phyloP scores from a whole-genome alignment of 169 alveolate species.

The Plasmodium sp. region DNA sequence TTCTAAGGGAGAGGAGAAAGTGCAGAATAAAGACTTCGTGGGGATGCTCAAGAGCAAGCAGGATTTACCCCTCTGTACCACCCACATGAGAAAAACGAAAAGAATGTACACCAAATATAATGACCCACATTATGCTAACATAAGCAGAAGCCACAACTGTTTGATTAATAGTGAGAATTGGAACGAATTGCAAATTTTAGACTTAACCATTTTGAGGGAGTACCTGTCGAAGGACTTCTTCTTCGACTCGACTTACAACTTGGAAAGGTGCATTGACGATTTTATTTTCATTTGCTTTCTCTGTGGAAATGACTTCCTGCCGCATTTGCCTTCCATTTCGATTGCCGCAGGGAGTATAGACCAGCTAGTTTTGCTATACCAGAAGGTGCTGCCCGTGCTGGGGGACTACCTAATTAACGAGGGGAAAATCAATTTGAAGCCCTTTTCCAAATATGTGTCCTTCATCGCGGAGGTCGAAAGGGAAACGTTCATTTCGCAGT shows the following conservation, averaged over 20 bases:
- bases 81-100: background rate
- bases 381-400: constrained; percentile 89
- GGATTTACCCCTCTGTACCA: constrained; percentile 75
- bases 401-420: constrained; percentile 92
- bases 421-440: constrained; percentile 88
- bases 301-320: constrained; percentile 98
- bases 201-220: constrained; percentile 87
- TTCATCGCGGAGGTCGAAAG: constrained; percentile 91
- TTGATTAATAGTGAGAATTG: constrained; percentile 73
- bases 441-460: constrained; percentile 83
- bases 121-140: constrained; percentile 68
- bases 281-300: constrained; percentile 96
- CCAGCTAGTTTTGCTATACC: constrained; percentile 94
- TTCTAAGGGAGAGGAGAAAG: constrained; percentile 38
- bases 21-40: constrained; percentile 49
- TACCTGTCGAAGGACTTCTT: constrained; percentile 82
- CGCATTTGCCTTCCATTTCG: constrained; percentile 94
- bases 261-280: constrained; percentile 97
- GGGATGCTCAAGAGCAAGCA: constrained; percentile 70
- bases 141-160: background rate
- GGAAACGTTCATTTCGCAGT: constrained; percentile 85
- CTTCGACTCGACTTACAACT: constrained; percentile 84
- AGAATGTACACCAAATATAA: constrained; percentile 34
- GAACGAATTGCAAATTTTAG: constrained; percentile 88
- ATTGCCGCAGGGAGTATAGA: constrained; percentile 98